phyloP scores from a whole-genome alignment of 768 basidiomycete genomes.

The Solioccasus polychromus region DNA sequence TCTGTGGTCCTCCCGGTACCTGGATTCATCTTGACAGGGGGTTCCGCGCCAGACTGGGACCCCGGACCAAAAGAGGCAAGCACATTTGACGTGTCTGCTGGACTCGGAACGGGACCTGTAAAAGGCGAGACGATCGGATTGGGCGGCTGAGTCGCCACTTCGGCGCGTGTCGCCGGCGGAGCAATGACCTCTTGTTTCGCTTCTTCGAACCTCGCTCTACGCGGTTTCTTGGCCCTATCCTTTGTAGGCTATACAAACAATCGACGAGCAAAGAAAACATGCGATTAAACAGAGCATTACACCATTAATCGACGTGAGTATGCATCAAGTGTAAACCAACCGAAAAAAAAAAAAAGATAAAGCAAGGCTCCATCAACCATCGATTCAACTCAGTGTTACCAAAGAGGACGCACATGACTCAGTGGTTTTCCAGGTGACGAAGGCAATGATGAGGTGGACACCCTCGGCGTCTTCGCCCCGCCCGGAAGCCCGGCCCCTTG shows the following conservation, averaged over 20 bases:
- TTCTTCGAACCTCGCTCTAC: constrained; percentile 38
- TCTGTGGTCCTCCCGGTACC: constrained; percentile 25
- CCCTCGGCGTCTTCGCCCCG: constrained; percentile 23
- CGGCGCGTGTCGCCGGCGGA: neutral
- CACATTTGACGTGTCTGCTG: neutral
- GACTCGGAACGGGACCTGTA: constrained; percentile 5
- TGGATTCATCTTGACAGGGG: constrained; percentile 6
- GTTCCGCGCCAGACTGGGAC: constrained; percentile 1
- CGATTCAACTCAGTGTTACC: constrained; percentile 51
- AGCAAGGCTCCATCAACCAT: constrained; percentile 39
- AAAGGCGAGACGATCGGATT: neutral
- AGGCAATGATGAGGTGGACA: constrained; percentile 31
- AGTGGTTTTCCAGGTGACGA: constrained; percentile 59
- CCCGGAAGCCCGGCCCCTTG: constrained; percentile 16
- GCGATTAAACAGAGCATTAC: constrained; percentile 28
- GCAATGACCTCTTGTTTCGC: neutral
- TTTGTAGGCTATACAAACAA: constrained; percentile 60
- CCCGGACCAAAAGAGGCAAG: constrained; percentile 1
- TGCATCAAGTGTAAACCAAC: constrained; percentile 20
- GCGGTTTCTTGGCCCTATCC: constrained; percentile 67
- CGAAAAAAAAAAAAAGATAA: constrained; percentile 10
- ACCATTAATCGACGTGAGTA: constrained; percentile 31
- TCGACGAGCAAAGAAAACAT: constrained; percentile 23
- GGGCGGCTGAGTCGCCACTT: neutral
- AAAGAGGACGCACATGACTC: constrained; percentile 85